Conservation (phyloP, 2,329 filamentous ascomycete species). For the Alternaria novae-zelandiae region DNA sequence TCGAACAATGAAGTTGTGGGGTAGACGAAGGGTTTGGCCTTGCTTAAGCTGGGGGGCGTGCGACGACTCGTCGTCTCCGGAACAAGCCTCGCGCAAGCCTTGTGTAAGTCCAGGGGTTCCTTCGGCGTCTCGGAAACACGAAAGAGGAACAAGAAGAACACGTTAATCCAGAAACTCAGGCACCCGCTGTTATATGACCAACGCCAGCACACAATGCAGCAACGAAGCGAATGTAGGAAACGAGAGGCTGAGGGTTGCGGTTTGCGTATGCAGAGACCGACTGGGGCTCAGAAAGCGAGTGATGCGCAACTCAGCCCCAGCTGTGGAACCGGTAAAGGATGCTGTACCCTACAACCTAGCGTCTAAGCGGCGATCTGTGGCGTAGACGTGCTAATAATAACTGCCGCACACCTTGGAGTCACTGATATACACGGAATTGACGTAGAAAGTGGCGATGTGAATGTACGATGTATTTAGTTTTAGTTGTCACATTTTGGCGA, state of each 20-base stretch:
- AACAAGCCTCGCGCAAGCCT: background rate
- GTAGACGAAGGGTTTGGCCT: constrained; percentile 3
- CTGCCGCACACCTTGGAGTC: background rate
- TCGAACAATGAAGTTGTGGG: constrained; percentile 5
- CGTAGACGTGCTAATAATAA: constrained; percentile 13
- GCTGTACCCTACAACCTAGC: background rate
- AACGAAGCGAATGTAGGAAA: constrained; percentile 9
- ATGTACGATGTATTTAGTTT: background rate
- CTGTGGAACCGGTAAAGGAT: background rate
- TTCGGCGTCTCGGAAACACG: background rate
- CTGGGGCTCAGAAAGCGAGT: constrained; percentile 7
- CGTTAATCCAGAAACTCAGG: background rate
- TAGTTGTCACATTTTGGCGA: background rate
- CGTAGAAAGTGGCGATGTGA: background rate
- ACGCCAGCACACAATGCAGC: background rate
- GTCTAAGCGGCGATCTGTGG: constrained; percentile 11
- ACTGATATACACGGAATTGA: background rate
- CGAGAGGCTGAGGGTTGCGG: constrained; percentile 14
- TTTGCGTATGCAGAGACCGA: constrained; percentile 12
- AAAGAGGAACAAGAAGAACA: background rate
- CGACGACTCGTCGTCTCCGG: background rate
- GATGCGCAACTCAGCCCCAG: constrained; percentile 11
- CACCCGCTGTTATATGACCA: background rate
- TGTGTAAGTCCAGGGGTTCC: background rate
- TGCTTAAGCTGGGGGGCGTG: constrained; percentile 5